Evolutionary conservation across 2,329 filamentous ascomycete genomes (phyloP), one percentile per base, ranked within the genome.

Genomic region (Phialemoniopsis sp.): DNA sequence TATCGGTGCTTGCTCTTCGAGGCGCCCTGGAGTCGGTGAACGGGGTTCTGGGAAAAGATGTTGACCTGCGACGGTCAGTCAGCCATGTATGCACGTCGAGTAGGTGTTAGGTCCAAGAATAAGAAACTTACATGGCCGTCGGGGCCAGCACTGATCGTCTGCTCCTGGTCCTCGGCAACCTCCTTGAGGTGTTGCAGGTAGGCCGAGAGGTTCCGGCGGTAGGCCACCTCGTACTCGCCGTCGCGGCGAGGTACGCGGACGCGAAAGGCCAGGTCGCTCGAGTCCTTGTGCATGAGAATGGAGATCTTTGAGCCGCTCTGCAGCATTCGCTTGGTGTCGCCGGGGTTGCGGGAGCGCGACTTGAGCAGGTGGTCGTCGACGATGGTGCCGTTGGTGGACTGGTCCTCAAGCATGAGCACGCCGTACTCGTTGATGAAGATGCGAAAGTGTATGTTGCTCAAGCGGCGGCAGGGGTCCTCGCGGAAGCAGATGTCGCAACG

Each of bases 361-460:
- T 63, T 68, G 50, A 98, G 71, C 29, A 88, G 67, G 14, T 71
- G 68, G 17, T 78, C 73, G 61, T 97, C 90, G 41, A 97, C 88
- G 43, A 88, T 72, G 4, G 93, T 97, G 19, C 93, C 93, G 54
- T 97, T 98, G n/a, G 89, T 96, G 1, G 93, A 97, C 57, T 82
- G 78, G 56, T 98, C 93, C 59, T 95, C 84, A 12, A 97, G 69
- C 89, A 98, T 95, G 47, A 96, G 74, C 41, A 87, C 82, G 19
- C 86, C 88, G 46, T 87, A 80, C n/a, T 81, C 71, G 52, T 94
- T 98, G 51, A 95, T 73, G 56, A 85, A 95, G 45, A 98, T 95
- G 38, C 89, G 84, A 59, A 97, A 98, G 59, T 98, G 93, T n/a
- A 86, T 75, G 57, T 97, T 96, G 68, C 91, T 97, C 43, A 98